Evolutionary conservation across 139 green algal species (phyloP).

Genomic region (Tetradesmus obliquus): DNA sequence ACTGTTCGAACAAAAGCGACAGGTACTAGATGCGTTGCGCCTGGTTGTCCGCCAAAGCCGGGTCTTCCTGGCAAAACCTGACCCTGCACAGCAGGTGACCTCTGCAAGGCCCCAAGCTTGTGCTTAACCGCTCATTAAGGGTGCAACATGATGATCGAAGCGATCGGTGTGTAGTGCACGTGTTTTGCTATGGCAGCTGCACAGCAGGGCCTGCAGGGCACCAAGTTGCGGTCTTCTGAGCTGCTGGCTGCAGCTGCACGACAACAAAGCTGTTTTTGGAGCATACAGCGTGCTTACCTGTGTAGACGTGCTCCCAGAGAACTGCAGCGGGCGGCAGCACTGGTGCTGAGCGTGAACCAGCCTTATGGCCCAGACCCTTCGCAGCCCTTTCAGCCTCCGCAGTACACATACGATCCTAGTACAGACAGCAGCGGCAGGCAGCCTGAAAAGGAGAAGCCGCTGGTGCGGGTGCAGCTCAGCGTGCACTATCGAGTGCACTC

Average conservation of each 20-base stretch:
- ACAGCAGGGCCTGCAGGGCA: neutral
- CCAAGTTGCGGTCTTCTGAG: neutral
- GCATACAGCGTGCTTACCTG: neutral
- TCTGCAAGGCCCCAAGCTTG: neutral
- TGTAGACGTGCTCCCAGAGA: neutral
- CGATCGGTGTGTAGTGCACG: neutral
- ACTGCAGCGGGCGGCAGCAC: neutral
- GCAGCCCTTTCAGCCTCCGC: constrained; percentile 37
- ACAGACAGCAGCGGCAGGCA: constrained; percentile 43
- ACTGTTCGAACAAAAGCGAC: neutral
- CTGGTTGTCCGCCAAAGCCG: neutral
- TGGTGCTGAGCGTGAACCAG: constrained; percentile 39
- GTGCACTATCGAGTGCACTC: constrained; percentile 90
- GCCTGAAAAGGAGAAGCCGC: constrained; percentile 57
- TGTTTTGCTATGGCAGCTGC: constrained; percentile 1
- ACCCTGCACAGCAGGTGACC: neutral
- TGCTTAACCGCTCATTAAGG: neutral
- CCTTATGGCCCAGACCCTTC: constrained; percentile 33
- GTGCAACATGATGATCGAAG: neutral
- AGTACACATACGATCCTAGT: neutral
- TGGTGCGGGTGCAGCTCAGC: constrained; percentile 78
- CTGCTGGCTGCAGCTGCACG: neutral
- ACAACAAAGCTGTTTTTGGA: neutral
- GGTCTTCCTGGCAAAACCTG: neutral
- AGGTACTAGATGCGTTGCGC: neutral